phyloP scores from a whole-genome alignment of 2,329 filamentous ascomycete genomes.

The Aspergillus sp. region DNA sequence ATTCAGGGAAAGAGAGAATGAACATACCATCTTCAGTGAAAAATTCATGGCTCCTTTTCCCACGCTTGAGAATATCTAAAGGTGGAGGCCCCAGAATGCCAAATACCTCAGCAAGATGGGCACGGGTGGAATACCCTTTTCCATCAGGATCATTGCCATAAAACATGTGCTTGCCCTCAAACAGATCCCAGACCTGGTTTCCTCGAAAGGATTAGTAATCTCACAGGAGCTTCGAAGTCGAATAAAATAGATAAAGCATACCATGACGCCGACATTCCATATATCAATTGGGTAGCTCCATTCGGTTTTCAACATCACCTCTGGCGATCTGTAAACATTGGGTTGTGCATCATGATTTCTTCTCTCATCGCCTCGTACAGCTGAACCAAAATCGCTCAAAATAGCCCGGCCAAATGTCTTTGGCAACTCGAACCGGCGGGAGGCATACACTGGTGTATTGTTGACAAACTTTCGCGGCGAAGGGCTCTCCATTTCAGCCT shows the following conservation, averaged over 20 bases:
- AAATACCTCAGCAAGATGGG: conserved; percentile 40
- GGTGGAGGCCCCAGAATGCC: conserved; percentile 36
- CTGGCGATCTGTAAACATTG: conserved; percentile 23
- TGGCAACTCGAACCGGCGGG: conserved; percentile 25
- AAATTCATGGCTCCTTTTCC: conserved; percentile 28
- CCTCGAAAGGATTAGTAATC: conserved; percentile 4
- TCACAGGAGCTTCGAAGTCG: too few relatives aligned
- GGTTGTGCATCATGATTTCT: conserved; percentile 38
- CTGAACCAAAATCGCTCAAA: conserved; percentile 32
- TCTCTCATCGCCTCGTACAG: conserved; percentile 26
- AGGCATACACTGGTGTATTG: conserved; percentile 25
- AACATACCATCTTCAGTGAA: conserved; percentile 31
- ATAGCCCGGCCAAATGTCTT: conserved; percentile 23
- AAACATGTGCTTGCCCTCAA: conserved; percentile 39
- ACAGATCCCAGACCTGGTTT: conserved; percentile 39
- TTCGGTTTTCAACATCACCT: conserved; percentile 39
- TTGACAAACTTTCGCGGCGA: conserved; percentile 28
- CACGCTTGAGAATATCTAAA: conserved; percentile 22
- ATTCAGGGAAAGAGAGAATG: background rate
- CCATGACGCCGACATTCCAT: conserved; percentile 44
- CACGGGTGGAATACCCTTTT: conserved; percentile 27
- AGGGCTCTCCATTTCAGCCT: conserved; percentile 27
- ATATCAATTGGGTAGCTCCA: conserved; percentile 43
- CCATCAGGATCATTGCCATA: conserved; percentile 28
- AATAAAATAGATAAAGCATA: conserved; percentile 19